Evolutionary conservation across 129 eudicot species (phyloP).

Genomic region (Tanacetum coccineum): DNA sequence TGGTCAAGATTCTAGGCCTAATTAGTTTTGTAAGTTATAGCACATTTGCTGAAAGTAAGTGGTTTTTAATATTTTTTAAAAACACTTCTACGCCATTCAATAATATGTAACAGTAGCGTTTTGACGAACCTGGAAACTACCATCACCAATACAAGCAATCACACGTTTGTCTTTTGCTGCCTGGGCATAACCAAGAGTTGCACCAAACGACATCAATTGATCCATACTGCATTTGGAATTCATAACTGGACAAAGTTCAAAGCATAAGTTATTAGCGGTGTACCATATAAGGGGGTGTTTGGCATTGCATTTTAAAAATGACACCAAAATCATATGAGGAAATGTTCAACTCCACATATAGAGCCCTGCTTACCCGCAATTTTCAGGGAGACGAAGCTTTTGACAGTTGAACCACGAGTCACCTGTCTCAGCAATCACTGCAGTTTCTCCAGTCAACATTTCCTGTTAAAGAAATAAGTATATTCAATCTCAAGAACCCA

Average conservation of each 20-base stretch:
- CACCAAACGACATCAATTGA: constrained; percentile 94
- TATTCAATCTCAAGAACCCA: constrained; percentile 1
- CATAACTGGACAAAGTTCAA: constrained; percentile 46
- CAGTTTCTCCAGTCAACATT: constrained; percentile 61
- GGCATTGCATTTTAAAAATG: too few species aligned
- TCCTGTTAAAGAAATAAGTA: constrained; percentile 40
- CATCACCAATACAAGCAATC: constrained; percentile 88
- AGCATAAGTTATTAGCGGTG: not conserved
- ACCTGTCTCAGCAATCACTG: constrained; percentile 94
- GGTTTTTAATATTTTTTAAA: too few species aligned
- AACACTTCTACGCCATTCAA: not conserved
- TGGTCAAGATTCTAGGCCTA: not conserved
- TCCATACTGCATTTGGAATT: constrained; percentile 96
- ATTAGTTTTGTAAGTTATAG: not conserved
- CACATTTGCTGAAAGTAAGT: not conserved
- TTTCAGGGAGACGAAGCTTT: constrained; percentile 76
- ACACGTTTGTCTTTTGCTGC: constrained; percentile 78
- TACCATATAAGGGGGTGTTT: not conserved
- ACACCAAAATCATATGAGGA: not conserved
- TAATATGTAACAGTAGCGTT: not conserved
- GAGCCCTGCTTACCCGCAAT: constrained; percentile 57
- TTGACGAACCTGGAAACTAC: constrained; percentile 77
- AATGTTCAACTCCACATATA: not conserved
- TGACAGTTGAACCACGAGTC: constrained; percentile 98
- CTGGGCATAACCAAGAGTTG: constrained; percentile 93